phyloP scores from a whole-genome alignment of 2,329 filamentous ascomycete genomes.

The Colletotrichum echinochloae region DNA sequence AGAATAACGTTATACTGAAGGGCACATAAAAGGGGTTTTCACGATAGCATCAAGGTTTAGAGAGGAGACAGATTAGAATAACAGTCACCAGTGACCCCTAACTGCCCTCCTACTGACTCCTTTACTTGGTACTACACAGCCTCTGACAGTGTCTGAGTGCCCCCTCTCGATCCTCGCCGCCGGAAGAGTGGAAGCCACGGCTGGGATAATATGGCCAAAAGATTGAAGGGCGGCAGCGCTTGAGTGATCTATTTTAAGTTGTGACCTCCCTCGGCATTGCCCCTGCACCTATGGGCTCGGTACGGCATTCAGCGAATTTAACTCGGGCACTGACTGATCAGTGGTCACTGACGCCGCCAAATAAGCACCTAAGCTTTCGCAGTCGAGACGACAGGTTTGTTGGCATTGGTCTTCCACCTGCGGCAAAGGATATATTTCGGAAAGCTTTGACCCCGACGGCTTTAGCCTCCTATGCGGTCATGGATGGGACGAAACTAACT shows the following conservation, averaged over 20 bases:
- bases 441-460: too few relatives aligned
- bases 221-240: neutral
- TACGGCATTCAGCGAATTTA: neutral
- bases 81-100: too few relatives aligned
- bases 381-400: neutral
- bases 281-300: neutral
- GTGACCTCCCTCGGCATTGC: neutral
- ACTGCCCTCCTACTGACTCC: too few relatives aligned
- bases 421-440: neutral
- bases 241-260: neutral
- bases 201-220: too few relatives aligned
- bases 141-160: too few relatives aligned
- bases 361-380: neutral
- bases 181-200: neutral
- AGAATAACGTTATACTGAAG: too few relatives aligned
- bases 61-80: too few relatives aligned
- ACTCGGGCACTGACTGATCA: too few relatives aligned
- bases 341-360: neutral
- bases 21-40: too few relatives aligned
- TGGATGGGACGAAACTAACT: neutral
- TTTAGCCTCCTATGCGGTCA: neutral
- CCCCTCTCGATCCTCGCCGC: too few relatives aligned
- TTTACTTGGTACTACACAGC: too few relatives aligned
- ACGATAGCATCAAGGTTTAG: too few relatives aligned
- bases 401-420: neutral